Conservation (phyloP, 2,329 filamentous ascomycete species). For the Exophiala dermatitidis region DNA sequence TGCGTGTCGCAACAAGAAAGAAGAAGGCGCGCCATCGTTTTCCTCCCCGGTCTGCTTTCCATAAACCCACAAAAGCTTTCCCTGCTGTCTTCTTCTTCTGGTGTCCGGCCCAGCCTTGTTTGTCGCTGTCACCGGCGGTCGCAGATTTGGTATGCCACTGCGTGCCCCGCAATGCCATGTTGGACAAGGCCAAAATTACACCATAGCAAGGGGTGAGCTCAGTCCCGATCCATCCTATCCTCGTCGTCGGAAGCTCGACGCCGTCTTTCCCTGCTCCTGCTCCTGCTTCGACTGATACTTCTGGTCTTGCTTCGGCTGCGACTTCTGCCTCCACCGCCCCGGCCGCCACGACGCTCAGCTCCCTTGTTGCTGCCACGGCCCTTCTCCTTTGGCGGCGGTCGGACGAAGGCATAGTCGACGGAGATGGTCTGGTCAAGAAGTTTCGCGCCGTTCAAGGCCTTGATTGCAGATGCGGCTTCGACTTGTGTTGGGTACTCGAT, state of each 20-base stretch:
- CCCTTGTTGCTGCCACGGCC: conserved; percentile 30
- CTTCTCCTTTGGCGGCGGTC: conserved; percentile 50
- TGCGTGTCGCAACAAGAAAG: too few species aligned
- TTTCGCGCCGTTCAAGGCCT: conserved; percentile 53
- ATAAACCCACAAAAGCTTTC: too few species aligned
- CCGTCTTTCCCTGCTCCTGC: background rate
- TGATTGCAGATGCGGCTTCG: conserved; percentile 57
- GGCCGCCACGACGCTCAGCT: conserved; percentile 13
- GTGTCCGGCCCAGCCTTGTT: too few species aligned
- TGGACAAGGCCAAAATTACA: background rate
- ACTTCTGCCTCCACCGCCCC: conserved; percentile 39
- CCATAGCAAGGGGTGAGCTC: background rate
- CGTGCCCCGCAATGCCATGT: background rate
- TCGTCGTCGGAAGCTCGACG: conserved; percentile 4
- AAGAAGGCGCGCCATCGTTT: too few species aligned
- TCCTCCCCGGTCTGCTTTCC: too few species aligned
- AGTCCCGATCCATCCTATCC: conserved; percentile 23
- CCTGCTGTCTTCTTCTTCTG: too few species aligned
- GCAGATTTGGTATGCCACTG: background rate
- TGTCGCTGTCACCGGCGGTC: background rate
- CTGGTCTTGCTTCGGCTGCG: conserved; percentile 37
- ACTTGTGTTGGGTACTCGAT: conserved; percentile 59
- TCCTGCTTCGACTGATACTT: conserved; percentile 21
- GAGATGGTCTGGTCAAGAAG: conserved; percentile 58
- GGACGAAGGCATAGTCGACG: conserved; percentile 60